Base-by-base conservation (phyloP, 2,329 filamentous ascomycete species). In the Aspergillus fructus region DNA sequence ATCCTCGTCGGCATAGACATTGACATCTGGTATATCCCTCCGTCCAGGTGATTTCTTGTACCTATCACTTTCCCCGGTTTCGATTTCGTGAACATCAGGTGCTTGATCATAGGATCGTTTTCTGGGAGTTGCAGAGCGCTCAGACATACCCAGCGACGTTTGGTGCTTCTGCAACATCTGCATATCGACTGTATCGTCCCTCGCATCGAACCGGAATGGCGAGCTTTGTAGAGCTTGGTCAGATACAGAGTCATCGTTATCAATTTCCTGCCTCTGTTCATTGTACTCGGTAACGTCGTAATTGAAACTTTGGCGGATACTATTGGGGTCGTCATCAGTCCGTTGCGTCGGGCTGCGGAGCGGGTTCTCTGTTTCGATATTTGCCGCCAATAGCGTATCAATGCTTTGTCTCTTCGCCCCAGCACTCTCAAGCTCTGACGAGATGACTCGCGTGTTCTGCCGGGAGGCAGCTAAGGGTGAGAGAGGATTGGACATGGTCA, bases 381-480 rank as follows among this genome's bases (percentile, higher is more conserved):
- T 59, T 40, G 51, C 53, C 56, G 48, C 49, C 37, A 60, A 49
- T 33, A 55, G 61, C 27, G 61, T 57, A 45, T 63, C 63, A 54
- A 62, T 59, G 27, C 40, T 58, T 30, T 49, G 50, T 21, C 21
- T 30, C 24, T 62, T 65, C 33, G 53, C 61, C 27, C 54, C 56
- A 34, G 59, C 56, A 30, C 55, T 59, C 34, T 58, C 59, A 39
- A 59, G 63, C 53, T 59, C 62, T 41, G 66, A 65, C n/a, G 70
- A 74, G 33, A 66, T 66, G 48, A 66, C 66, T 59, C 75, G 72
- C 42, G 69, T 69, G 61, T 78, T 78, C 58, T 76, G 75, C 59
- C 68, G 72, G 45, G 75, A 75, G 24, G 74, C 66, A 41, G 75
- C 74, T 46, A 78, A 68, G n/a, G 73, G 71, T 5, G 73, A 76